These are phyloP conservation scores for Crataegus laevigata DNA, from an alignment of 306 rosid genomes.

Conservation along the genomic window DNA sequence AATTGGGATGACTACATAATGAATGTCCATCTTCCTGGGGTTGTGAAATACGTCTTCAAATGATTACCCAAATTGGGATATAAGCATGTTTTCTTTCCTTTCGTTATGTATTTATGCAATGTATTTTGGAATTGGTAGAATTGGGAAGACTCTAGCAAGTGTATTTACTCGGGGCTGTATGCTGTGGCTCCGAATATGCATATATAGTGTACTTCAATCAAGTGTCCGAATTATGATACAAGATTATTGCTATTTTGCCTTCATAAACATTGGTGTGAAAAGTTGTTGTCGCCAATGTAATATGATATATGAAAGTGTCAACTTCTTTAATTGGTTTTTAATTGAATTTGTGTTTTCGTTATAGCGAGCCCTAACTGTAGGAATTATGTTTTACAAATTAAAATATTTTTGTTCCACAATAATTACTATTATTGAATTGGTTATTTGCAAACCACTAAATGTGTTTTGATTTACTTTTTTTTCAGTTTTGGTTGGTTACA, in stretches of 20 bases:
- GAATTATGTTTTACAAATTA: no score
- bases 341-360: not conserved
- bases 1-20: slow-evolving; percentile 73
- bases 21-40: slow-evolving; percentile 49
- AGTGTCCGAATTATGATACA: not conserved
- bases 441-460: no score
- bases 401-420: no score
- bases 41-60: slow-evolving; percentile 52
- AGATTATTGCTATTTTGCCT: not conserved
- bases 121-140: not conserved
- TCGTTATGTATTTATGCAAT: not conserved
- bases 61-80: slow-evolving; percentile 21
- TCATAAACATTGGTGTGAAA: not conserved
- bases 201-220: not conserved
- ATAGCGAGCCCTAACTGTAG: no score
- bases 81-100: not conserved
- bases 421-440: no score
- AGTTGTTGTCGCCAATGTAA: not conserved
- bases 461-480: no score
- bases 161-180: not conserved
- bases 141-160: not conserved
- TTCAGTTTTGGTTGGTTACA: no score
- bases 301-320: not conserved
- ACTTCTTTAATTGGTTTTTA: not conserved
- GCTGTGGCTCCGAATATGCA: not conserved